Evolutionary conservation across 2,329 filamentous ascomycete species (phyloP), one percentile per base, ranked within the genome.

Genomic region (Calonectria pseudoturangicola): DNA sequence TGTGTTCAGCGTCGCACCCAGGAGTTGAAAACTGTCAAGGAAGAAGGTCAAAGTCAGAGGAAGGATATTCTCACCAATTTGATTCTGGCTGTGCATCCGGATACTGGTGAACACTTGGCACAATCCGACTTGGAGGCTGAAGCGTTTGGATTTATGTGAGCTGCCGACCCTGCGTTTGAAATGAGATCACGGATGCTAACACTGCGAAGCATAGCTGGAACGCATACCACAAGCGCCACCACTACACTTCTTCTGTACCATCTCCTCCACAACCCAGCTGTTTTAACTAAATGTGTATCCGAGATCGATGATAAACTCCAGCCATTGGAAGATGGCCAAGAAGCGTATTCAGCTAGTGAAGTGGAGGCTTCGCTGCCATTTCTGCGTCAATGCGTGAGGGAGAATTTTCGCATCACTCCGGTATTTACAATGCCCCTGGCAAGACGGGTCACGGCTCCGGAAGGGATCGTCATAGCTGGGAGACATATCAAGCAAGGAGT

Each of bases 71-170:
- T 74, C 4, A 74, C 72, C 10, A 74, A 69, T 54, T 36, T 74
- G 9, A 74, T 74, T 39, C 33, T 74, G 45, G 72, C 72, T 21
- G 63, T 27, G 8, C 60, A 74, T 18, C 72, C 72, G 25, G 72
- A 72, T 28, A 72, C 69, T 1, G 72, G 72, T 15, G 72, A 74
- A 25, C 65, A 56, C 9, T 27, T 74, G 21, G 21, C 43, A 9
- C 58, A 69, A 36, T 25, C 54, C 10, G 72, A 74, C 56, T 30
- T 74, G 21, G 69, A 74, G 27, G 72, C 72, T 15, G 73, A 74
- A 25, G 70, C 73, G 16, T 74, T 73, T 56, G 73, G 73, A 4
- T 74, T 74, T 18, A 73, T 74, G 73, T 73, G 33, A 70, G 73
- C 64, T n/a, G 13, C 13, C 25, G 4, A 15, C 3, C 28, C 48